A percentile compares a stretch with the other conserved stretches of the same genome.
phyloP scores from a whole-genome alignment of 2,329 filamentous ascomycete species.

The Ophiostoma sp. region DNA sequence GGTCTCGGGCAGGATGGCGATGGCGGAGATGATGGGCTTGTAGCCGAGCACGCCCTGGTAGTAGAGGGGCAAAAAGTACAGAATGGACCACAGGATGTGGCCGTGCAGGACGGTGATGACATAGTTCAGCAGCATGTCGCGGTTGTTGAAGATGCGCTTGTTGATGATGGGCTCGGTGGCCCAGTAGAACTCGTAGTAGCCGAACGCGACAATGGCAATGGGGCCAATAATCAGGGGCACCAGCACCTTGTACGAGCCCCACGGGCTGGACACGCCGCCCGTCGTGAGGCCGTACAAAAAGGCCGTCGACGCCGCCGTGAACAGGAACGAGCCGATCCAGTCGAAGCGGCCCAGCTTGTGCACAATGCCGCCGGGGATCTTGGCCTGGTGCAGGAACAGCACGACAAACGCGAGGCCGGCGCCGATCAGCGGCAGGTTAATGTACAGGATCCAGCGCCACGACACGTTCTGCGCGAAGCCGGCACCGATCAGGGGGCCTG shows the following conservation, averaged over 20 bases:
- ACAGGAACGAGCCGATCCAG: slow-evolving; percentile 40
- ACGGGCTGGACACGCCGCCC: slow-evolving; percentile 41
- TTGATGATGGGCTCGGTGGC: slow-evolving; percentile 38
- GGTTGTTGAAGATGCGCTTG: slow-evolving; percentile 42
- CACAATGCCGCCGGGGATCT: slow-evolving; percentile 31
- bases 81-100: slow-evolving; percentile 48
- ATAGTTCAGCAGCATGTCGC: slow-evolving; percentile 29
- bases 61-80: slow-evolving; percentile 44
- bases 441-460: slow-evolving; percentile 41
- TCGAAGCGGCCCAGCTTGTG: slow-evolving; percentile 40
- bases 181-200: slow-evolving; percentile 23
- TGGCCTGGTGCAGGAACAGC: slow-evolving; percentile 38
- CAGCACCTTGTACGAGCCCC: slow-evolving; percentile 39
- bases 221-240: slow-evolving; percentile 42
- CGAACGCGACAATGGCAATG: slow-evolving; percentile 32
- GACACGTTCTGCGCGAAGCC: slow-evolving; percentile 27
- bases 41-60: slow-evolving; percentile 33
- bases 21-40: slow-evolving; percentile 32
- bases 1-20: slow-evolving; percentile 31
- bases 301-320: slow-evolving; percentile 38
- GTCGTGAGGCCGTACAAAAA: slow-evolving; percentile 43
- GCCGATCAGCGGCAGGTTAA: slow-evolving; percentile 40
- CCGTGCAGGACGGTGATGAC: slow-evolving; percentile 54
- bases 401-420: slow-evolving; percentile 23
- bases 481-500: slow-evolving; percentile 30